phyloP scores from a whole-genome alignment of 352 stramenopile species.

The Phytophthora sojae region DNA sequence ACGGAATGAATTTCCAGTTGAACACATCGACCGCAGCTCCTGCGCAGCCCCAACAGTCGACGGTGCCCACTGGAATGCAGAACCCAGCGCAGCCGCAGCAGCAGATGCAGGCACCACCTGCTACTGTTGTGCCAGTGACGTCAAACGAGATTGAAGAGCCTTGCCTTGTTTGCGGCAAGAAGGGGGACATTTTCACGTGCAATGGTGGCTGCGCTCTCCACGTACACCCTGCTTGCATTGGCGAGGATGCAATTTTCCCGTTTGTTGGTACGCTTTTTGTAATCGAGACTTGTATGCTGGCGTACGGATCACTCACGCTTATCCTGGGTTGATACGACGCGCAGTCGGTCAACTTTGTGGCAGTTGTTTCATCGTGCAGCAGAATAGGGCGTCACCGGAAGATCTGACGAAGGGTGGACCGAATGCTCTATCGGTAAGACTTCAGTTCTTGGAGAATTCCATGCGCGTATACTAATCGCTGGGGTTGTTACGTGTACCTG shows the following conservation, averaged over 20 bases:
- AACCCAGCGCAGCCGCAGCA: conserved; percentile 7
- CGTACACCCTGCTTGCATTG: conserved; percentile 66
- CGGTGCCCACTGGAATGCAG: conserved; percentile 9
- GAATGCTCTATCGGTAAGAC: conserved; percentile 58
- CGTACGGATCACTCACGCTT: background rate
- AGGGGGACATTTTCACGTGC: conserved; percentile 62
- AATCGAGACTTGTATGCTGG: background rate
- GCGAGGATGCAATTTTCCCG: conserved; percentile 63
- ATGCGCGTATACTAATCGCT: conserved; percentile 3
- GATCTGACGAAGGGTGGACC: conserved; percentile 71
- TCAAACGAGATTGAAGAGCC: conserved; percentile 29
- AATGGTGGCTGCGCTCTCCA: conserved; percentile 67
- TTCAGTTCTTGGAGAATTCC: background rate
- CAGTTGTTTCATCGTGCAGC: conserved; percentile 76
- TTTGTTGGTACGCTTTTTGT: conserved; percentile 48
- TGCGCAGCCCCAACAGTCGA: conserved; percentile 7
- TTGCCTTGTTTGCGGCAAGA: conserved; percentile 64
- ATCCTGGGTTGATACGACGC: background rate
- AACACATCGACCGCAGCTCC: conserved; percentile 6
- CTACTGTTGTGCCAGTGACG: conserved; percentile 30
- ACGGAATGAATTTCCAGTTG: conserved; percentile 14
- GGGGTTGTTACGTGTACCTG: conserved; percentile 3
- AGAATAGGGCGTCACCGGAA: conserved; percentile 74
- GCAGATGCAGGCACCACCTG: conserved; percentile 23
- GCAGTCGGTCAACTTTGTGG: conserved; percentile 71